Evolutionary conservation across 805 yeast species (phyloP).

Genomic region (Saccharomycopsis synnaedendra): DNA sequence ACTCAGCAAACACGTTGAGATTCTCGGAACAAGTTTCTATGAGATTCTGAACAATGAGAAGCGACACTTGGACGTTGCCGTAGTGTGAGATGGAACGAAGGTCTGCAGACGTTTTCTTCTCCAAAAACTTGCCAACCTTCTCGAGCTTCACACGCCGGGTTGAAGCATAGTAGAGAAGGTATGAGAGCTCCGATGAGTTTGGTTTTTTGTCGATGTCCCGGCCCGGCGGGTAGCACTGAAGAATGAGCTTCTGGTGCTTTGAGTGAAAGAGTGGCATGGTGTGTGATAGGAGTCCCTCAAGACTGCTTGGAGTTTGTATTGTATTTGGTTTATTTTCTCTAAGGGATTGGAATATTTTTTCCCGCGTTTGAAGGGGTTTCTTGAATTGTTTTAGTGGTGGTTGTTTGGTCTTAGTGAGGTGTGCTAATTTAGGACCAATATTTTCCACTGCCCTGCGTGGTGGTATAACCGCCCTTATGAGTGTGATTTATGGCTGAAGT

Average conservation of each 20-base stretch:
- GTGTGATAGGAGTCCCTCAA: no score
- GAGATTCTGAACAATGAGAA: constrained; percentile 56
- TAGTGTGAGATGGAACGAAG: constrained; percentile 40
- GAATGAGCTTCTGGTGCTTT: constrained; percentile 81
- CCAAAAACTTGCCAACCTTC: constrained; percentile 66
- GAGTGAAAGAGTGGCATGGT: constrained; percentile 27
- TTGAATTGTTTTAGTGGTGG: no score
- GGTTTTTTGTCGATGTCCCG: constrained; percentile 80
- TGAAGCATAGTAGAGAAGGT: constrained; percentile 79
- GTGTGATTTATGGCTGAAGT: no score
- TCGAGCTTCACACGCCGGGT: constrained; percentile 82
- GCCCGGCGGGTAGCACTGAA: constrained; percentile 91
- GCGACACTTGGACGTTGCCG: constrained; percentile 78
- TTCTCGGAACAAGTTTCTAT: constrained; percentile 73
- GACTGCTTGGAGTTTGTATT: no score
- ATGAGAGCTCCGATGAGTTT: constrained; percentile 82
- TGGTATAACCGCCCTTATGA: no score
- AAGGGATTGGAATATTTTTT: no score
- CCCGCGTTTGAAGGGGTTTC: no score
- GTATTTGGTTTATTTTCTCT: no score
- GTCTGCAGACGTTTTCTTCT: constrained; percentile 51
- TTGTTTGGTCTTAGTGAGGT: no score
- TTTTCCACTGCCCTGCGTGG: no score
- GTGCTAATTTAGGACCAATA: no score
- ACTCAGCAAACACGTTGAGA: constrained; percentile 67